phyloP scores from a whole-genome alignment of 495 filamentous ascomycete species.

The Aspergillus asperescens region DNA sequence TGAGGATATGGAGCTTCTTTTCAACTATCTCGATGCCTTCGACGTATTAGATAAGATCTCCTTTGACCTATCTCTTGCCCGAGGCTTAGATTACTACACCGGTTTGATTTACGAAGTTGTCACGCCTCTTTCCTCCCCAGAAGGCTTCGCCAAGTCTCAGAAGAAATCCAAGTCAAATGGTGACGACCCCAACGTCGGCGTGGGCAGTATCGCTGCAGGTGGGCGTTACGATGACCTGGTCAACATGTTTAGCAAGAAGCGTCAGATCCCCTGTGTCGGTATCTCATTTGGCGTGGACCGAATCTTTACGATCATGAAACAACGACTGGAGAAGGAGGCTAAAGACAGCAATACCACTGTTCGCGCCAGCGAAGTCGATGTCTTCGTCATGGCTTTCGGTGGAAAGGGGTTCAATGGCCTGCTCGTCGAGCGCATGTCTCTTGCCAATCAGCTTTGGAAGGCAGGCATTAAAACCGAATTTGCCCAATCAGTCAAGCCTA shows the following conservation, averaged over 20 bases:
- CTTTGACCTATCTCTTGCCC: slow-evolving; percentile 77
- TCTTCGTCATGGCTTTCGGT: slow-evolving; percentile 89
- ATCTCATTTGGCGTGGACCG: slow-evolving; percentile 94
- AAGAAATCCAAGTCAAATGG: slow-evolving; percentile 65
- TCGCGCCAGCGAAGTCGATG: slow-evolving; percentile 70
- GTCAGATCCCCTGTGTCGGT: slow-evolving; percentile 84
- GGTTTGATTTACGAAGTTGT: slow-evolving; percentile 90
- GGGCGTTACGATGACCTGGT: slow-evolving; percentile 92
- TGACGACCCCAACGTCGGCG: slow-evolving; percentile 73
- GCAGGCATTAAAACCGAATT: slow-evolving; percentile 81
- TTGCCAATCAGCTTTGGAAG: slow-evolving; percentile 68
- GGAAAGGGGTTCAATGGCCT: slow-evolving; percentile 81
- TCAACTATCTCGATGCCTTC: slow-evolving; percentile 76
- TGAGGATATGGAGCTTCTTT: slow-evolving; percentile 74
- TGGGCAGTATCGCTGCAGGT: slow-evolving; percentile 83
- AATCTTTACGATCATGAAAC: slow-evolving; percentile 87
- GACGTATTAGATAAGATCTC: slow-evolving; percentile 63
- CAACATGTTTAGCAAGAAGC: slow-evolving; percentile 83
- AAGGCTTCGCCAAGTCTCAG: slow-evolving; percentile 62
- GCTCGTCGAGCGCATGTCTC: slow-evolving; percentile 71
- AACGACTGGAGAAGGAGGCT: slow-evolving; percentile 57
- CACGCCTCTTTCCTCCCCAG: slow-evolving; percentile 42
- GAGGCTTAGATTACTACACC: slow-evolving; percentile 87
- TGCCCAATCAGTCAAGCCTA: slow-evolving; percentile 73
- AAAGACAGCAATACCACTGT: slow-evolving; percentile 43